A percentile compares a stretch with the other conserved stretches of the same genome.
phyloP scores from a whole-genome alignment of 495 filamentous ascomycete genomes.

The Daldinia decipiens region DNA sequence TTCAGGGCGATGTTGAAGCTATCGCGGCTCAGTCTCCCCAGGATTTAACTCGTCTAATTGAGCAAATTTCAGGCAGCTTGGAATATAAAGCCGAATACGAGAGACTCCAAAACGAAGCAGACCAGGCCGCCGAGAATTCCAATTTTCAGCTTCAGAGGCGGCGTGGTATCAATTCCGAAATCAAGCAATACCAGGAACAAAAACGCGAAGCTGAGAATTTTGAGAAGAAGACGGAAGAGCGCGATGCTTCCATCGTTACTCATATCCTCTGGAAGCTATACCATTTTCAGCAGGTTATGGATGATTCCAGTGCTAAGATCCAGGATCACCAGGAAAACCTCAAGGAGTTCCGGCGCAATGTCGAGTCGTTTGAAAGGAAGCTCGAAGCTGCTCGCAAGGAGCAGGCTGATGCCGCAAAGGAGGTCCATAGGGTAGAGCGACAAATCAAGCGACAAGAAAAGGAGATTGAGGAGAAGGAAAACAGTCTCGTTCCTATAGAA shows the following conservation, averaged over 20 bases:
- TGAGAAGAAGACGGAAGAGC: constrained; percentile 84
- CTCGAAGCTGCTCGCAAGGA: constrained; percentile 89
- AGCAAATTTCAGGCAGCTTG: constrained; percentile 96
- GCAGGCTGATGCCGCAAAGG: constrained; percentile 79
- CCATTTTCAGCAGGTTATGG: constrained; percentile 93
- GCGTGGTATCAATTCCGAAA: constrained; percentile 95
- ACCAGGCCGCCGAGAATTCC: constrained; percentile 88
- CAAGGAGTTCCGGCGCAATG: constrained; percentile 88
- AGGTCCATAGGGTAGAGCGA: constrained; percentile 83
- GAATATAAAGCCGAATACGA: constrained; percentile 98
- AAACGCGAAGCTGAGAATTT: constrained; percentile 96
- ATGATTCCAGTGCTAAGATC: constrained; percentile 89
- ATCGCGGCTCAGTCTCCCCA: constrained; percentile 93
- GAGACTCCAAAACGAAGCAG: constrained; percentile 80
- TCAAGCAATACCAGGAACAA: constrained; percentile 96
- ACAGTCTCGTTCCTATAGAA: constrained; percentile 84
- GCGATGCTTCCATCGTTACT: constrained; percentile 90
- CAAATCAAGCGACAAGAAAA: constrained; percentile 86
- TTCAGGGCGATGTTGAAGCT: constrained; percentile 98
- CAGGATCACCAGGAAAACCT: constrained; percentile 95
- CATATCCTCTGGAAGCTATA: constrained; percentile 98
- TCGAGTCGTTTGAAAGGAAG: constrained; percentile 83
- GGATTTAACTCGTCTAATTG: constrained; percentile 93
- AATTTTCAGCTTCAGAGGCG: constrained; percentile 86
- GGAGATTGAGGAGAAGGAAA: constrained; percentile 87